Evolutionary conservation across 352 stramenopile genomes (phyloP), one percentile per base, ranked within the genome.

Genomic region (Saprolegnia parasitica): DNA sequence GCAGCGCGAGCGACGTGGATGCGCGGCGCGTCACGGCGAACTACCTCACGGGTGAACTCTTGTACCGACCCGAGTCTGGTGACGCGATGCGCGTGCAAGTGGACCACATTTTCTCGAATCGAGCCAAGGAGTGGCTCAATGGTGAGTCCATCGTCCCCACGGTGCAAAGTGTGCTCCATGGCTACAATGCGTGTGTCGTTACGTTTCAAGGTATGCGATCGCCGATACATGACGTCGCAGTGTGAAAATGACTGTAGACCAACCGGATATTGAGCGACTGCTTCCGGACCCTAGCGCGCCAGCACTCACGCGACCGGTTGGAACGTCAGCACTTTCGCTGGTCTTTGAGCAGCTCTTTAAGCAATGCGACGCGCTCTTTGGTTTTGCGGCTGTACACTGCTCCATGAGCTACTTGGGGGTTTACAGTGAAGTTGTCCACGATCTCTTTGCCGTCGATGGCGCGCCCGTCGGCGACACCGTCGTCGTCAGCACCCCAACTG

Each of bases 341-440:
- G 50, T 68, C 5, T 47, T 68, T 15, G 21, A 68, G 8, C 29
- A 68, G 35, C 62, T 68, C 13, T 68, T 68, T 49, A 15, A 20
- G 9, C 62, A 68, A 23, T 68, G 62, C 62, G 42, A 13, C 1
- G 58, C 16, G 16, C 46, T 66, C 16, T 29, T 50, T 42, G 62
- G 47, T 15, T 68, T 58, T 61, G 42, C 62, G 0, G 63, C 42
- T 8, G 24, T 80, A 23, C 84, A 82, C 35, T 72, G 89, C 50
- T 90, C 84, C 29, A 79, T 90, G 57, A 92, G 82, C 61, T 89
- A 80, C 55, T 76, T 99, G 4, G 96, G 97, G 56, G 95, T 99
- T 16, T 98, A 96, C 74, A 95, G 96, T 32, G 93, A 99, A 78
- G 84, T 93, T 63, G 90, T 99, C 55, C 96, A 93, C 76, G 94